Percentiles rank a stretch among this genome's conserved stretches.
Conservation (phyloP, 208 protist species). For the Leishmania gerbilli region DNA sequence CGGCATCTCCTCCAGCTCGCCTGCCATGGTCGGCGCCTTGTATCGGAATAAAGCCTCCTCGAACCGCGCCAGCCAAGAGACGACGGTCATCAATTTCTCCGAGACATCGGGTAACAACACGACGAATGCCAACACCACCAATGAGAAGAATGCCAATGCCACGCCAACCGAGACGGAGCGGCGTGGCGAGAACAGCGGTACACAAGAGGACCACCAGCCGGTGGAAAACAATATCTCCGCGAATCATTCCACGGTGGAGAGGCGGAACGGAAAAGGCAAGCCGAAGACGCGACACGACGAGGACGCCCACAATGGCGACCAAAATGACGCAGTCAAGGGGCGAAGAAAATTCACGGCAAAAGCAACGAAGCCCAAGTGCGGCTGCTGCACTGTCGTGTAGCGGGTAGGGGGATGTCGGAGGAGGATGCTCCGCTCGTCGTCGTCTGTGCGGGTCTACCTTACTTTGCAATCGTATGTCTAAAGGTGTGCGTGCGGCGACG, state of each 20-base stretch:
- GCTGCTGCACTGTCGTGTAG: slow-evolving; percentile 30
- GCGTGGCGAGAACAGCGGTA: neutral
- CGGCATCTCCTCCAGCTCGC: neutral
- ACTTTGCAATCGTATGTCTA: neutral
- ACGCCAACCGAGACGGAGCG: neutral
- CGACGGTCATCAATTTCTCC: slow-evolving; percentile 20
- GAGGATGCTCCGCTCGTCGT: neutral
- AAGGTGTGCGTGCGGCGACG: neutral
- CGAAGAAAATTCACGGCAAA: neutral
- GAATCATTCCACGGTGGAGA: neutral
- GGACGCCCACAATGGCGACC: neutral
- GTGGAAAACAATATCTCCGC: neutral
- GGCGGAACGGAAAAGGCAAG: neutral
- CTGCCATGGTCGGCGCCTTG: neutral
- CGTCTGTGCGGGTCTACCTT: neutral
- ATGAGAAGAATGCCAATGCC: neutral
- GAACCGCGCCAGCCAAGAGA: neutral
- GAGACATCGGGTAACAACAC: slow-evolving; percentile 5
- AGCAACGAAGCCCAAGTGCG: slow-evolving; percentile 19
- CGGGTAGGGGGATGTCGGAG: neutral
- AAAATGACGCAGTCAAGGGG: neutral
- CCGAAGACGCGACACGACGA: neutral
- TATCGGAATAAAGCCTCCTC: neutral
- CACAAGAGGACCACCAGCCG: slow-evolving; percentile 28
- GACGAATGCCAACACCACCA: slow-evolving; percentile 1